Conservation (phyloP, 116 monocot genomes). For the Dioscorea cayenensis region DNA sequence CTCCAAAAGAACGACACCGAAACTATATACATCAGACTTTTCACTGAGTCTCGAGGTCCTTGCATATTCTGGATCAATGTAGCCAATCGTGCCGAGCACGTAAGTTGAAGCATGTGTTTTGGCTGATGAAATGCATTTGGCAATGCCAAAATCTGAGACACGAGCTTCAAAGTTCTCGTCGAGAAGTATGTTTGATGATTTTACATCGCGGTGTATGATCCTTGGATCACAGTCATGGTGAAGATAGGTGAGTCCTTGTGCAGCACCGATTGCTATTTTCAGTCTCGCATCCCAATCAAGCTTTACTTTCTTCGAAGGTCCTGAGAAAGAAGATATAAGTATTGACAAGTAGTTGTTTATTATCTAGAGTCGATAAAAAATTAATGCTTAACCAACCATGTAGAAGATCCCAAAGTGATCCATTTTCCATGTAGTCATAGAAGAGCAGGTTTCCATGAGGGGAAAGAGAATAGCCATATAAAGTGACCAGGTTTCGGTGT, state of each 20-base stretch:
- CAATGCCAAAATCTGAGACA: conserved; percentile 89
- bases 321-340: conserved; percentile 15
- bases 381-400: conserved; percentile 45
- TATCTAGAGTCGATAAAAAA: not conserved
- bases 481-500: conserved; percentile 85
- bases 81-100: conserved; percentile 93
- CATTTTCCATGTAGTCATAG: conserved; percentile 98
- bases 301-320: conserved; percentile 87
- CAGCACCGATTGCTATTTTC: conserved; percentile 85
- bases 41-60: conserved; percentile 85
- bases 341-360: not conserved
- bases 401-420: conserved; percentile 98
- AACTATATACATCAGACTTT: conserved; percentile 93
- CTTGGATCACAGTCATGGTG: conserved; percentile 95
- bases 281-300: conserved; percentile 92
- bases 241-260: conserved; percentile 85
- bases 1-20: conserved; percentile 90
- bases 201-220: conserved; percentile 82
- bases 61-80: conserved; percentile 97
- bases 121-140: conserved; percentile 67
- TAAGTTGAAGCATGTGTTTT: conserved; percentile 86
- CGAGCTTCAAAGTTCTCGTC: conserved; percentile 90
- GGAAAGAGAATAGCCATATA: conserved; percentile 87
- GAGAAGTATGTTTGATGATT: conserved; percentile 93
- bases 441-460: conserved; percentile 95